Conservation (phyloP, 225 moss, liverwort and hornwort species). For the Sphagnum tenellum region DNA sequence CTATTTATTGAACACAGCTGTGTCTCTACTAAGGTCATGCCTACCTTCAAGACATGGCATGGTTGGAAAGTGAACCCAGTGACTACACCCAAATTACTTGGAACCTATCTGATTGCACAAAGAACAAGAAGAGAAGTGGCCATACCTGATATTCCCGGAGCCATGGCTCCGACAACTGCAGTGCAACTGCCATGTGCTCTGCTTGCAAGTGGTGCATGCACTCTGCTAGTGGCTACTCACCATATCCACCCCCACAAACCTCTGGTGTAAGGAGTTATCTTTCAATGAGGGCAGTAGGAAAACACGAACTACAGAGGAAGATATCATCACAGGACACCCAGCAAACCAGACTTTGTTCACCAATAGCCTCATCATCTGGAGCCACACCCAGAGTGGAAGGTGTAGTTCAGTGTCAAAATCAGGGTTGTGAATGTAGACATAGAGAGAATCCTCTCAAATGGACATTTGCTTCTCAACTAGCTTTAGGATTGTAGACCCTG, state of each 20-base stretch:
- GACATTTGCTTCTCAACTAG: neutral
- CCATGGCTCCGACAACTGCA: slow-evolving; percentile 96
- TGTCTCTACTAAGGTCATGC: neutral
- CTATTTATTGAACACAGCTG: neutral
- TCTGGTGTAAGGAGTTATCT: too few relatives aligned
- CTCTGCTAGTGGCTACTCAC: slow-evolving; percentile 83
- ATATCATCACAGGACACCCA: too few relatives aligned
- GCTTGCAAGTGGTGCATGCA: slow-evolving; percentile 82
- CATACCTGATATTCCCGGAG: slow-evolving; percentile 92
- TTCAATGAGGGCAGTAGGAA: too few relatives aligned
- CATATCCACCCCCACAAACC: neutral
- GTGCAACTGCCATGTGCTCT: slow-evolving; percentile 61
- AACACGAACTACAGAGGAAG: too few relatives aligned
- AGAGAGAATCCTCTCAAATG: neutral
- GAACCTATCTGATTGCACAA: neutral
- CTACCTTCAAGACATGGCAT: neutral
- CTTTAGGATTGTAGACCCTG: neutral
- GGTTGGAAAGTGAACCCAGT: neutral
- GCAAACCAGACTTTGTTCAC: too few relatives aligned
- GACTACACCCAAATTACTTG: neutral
- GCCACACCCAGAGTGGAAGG: too few relatives aligned
- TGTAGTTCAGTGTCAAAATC: too few relatives aligned
- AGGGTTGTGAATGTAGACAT: neutral
- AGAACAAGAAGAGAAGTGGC: neutral
- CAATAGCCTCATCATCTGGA: too few relatives aligned